phyloP scores from a whole-genome alignment of 2,329 filamentous ascomycete genomes.

The Magnaporthiopsis poae region DNA sequence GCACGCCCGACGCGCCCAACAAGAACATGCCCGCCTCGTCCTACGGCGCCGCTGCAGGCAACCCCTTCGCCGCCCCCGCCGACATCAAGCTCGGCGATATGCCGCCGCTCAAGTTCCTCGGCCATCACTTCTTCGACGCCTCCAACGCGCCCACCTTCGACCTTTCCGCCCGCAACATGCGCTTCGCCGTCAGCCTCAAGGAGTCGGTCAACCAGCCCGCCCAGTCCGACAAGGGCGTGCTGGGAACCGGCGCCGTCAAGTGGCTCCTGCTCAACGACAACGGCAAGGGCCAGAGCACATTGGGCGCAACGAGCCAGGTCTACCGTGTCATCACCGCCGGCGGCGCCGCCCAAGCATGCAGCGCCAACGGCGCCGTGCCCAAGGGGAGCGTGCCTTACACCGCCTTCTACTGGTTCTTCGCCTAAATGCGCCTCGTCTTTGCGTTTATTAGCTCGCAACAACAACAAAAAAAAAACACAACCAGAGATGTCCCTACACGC shows the following conservation, averaged over 20 bases:
- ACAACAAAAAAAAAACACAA: not conserved
- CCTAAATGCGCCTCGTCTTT: conserved; percentile 14
- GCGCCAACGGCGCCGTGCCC: conserved; percentile 26
- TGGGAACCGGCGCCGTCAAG: conserved; percentile 41
- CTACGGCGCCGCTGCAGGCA: conserved; percentile 32
- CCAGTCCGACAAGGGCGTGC: conserved; percentile 33
- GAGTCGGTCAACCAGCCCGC: conserved; percentile 42
- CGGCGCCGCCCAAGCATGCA: conserved; percentile 36
- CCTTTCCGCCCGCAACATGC: conserved; percentile 31
- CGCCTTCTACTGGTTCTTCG: conserved; percentile 51
- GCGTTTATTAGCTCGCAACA: conserved; percentile 5
- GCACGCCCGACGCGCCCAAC: conserved; percentile 13
- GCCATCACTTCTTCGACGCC: conserved; percentile 58
- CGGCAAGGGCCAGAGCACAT: conserved; percentile 15
- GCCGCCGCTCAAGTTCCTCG: conserved; percentile 35
- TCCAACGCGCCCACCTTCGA: conserved; percentile 49
- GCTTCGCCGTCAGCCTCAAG: conserved; percentile 39
- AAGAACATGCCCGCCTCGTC: conserved; percentile 20
- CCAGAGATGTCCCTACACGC: not conserved
- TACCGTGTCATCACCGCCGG: conserved; percentile 49
- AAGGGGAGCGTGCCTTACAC: conserved; percentile 44
- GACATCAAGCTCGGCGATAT: conserved; percentile 23
- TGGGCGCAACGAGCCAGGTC: conserved; percentile 29
- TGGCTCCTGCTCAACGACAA: conserved; percentile 40
- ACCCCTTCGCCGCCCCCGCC: conserved; percentile 34